These are phyloP conservation scores for Reticulascus tulasneorum DNA, from an alignment of 2,329 filamentous ascomycete species.

Conservation along the genomic window DNA sequence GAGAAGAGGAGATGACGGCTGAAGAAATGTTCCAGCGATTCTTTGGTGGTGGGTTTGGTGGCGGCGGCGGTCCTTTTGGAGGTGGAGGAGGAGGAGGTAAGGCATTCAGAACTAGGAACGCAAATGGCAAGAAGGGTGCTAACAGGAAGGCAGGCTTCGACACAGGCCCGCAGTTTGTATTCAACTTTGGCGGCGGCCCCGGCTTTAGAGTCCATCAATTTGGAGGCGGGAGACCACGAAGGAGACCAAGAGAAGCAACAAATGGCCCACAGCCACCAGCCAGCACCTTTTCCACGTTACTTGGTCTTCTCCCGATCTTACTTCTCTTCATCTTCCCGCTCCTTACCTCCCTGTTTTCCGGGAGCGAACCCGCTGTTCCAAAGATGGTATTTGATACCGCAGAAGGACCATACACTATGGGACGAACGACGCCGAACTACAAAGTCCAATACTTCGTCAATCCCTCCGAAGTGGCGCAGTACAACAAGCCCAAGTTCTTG, in stretches of 20 bases:
- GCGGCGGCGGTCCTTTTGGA: slow-evolving; percentile 54
- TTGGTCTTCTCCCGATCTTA: slow-evolving; percentile 81
- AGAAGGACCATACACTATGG: slow-evolving; percentile 66
- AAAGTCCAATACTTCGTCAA: slow-evolving; percentile 83
- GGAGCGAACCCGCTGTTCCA: slow-evolving; percentile 54
- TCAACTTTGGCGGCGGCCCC: slow-evolving; percentile 88
- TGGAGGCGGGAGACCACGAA: slow-evolving; percentile 71
- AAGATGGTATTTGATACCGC: slow-evolving; percentile 72
- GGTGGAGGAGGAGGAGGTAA: too few relatives aligned
- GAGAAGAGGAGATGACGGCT: slow-evolving; percentile 88
- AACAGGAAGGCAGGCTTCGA: slow-evolving; percentile 68
- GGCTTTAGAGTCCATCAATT: slow-evolving; percentile 95
- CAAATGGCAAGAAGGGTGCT: slow-evolving; percentile 5
- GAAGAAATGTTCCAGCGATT: slow-evolving; percentile 97
- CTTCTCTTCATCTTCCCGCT: slow-evolving; percentile 84
- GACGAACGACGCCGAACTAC: slow-evolving; percentile 66
- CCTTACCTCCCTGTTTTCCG: slow-evolving; percentile 73
- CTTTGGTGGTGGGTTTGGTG: slow-evolving; percentile 73
- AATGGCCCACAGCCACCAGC: slow-evolving; percentile 46
- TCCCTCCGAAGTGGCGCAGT: slow-evolving; percentile 70
- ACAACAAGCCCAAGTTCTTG: slow-evolving; percentile 63
- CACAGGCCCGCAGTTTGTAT: slow-evolving; percentile 82
- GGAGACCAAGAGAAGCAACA: slow-evolving; percentile 66
- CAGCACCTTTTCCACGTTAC: slow-evolving; percentile 55
- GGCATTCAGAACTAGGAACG: slow-evolving; percentile 5